Percentiles rank a stretch among this genome's conserved stretches.
These are phyloP conservation scores for Neonectria hederae DNA, from an alignment of 2,329 filamentous ascomycete species.

Conservation along the genomic window DNA sequence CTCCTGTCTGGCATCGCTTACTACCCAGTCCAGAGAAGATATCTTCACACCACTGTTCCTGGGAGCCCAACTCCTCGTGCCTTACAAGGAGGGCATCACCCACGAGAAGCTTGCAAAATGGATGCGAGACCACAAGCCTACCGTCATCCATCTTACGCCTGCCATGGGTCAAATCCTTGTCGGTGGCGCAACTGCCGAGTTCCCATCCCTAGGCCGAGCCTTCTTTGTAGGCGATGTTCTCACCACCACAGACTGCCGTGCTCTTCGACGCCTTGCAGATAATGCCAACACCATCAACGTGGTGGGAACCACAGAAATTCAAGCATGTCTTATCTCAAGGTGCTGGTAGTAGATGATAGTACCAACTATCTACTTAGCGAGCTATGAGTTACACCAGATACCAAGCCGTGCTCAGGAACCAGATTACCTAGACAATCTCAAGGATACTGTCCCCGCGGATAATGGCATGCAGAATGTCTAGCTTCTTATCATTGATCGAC, in stretches of 20 bases:
- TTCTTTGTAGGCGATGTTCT: conserved; percentile 95
- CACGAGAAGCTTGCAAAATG: conserved; percentile 84
- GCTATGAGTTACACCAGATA: conserved; percentile 83
- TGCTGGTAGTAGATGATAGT: conserved; percentile 74
- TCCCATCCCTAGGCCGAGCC: conserved; percentile 67
- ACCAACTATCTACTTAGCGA: conserved; percentile 49
- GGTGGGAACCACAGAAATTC: conserved; percentile 53
- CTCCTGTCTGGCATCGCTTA: conserved; percentile 88
- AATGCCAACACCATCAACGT: conserved; percentile 60
- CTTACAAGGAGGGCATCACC: conserved; percentile 83
- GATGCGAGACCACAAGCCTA: conserved; percentile 80
- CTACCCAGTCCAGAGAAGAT: conserved; percentile 73
- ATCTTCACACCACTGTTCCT: conserved; percentile 93
- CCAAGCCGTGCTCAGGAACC: conserved; percentile 72
- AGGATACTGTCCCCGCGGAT: conserved; percentile 83
- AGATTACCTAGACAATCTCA: conserved; percentile 52
- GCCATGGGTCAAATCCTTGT: conserved; percentile 96
- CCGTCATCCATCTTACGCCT: conserved; percentile 88
- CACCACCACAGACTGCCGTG: conserved; percentile 82
- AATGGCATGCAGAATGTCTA: conserved; percentile 91
- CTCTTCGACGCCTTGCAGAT: conserved; percentile 77
- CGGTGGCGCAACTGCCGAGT: conserved; percentile 81
- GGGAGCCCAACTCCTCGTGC: conserved; percentile 81
- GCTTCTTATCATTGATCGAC: conserved; percentile 81
- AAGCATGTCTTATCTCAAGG: conserved; percentile 31